Evolutionary conservation across 2,329 filamentous ascomycete genomes (phyloP), one percentile per base, ranked within the genome.

Genomic region (Arthrobotrys entomopaga): DNA sequence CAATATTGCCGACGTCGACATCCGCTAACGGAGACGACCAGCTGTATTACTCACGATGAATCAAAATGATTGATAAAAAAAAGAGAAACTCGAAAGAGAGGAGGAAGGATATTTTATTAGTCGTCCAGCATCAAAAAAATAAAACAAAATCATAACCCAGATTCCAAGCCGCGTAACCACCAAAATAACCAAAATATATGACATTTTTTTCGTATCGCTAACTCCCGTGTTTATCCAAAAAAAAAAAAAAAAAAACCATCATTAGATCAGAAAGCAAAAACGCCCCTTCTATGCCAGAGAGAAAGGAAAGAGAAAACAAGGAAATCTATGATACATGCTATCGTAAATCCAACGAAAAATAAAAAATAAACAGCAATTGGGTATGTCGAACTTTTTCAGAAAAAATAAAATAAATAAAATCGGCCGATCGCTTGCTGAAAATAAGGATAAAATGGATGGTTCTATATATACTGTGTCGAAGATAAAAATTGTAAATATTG

Each of bases 381-480:
- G 60, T 72, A 72, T 72, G 46, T 72, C 20, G 65, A 59, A 65
- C 48, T 61, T 60, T 72, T 65, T 57, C 40, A 38, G 20, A 26
- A 8, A 20, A 24, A 63, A n/a, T n/a, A n/a, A n/a, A n/a, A n/a
- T n/a, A n/a, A n/a, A n/a, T n/a, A n/a, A 34, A 22, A 15, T 58
- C 50, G 43, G 20, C n/a, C 48, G 69, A 40, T 73, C 56, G 40
- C 54, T 67, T 16, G 48, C 49, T 58, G 57, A 63, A 11, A 46
- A 20, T 2, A 50, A 20, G 3, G 8, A 43, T 16, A 49, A 65
- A 59, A 38, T 34, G 38, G 20, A 42, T 20, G 49, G 42, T 13
- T 38, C 4, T 43, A 54, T 52, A 65, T 64, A 60, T 65, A 59
- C 42, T 19, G 42, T 64, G 43, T 43, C 22, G 20, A 63, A 24